Evolutionary conservation across 2,329 filamentous ascomycete species (phyloP), one percentile per base, ranked within the genome.

Genomic region (Celoporthe dispersa): DNA sequence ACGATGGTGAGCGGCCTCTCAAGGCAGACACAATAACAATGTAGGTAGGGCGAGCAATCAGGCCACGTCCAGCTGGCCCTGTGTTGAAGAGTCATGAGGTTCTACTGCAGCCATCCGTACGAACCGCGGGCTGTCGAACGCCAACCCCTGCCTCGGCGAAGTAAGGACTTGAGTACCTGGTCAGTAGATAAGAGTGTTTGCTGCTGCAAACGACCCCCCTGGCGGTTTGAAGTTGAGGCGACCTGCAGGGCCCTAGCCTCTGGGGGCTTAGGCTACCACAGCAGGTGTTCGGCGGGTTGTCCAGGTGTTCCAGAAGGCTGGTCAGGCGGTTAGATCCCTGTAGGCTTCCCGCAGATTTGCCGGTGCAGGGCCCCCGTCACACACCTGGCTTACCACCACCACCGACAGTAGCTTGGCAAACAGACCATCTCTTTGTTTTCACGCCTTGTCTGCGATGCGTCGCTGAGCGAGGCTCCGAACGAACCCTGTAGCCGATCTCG

Each of bases 211-310:
- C 16, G 19, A 48, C 7, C 22, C 7, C 22, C 51, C 51, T 55
- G 25, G 12, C 25, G 33, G 28, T 31, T 31, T 48, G 44, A 48
- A 2, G 22, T n/a, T 2, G 19, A 60, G 57, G 57, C 57, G 57
- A 60, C 33, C 57, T 60, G 57, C 57, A 60, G 31, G 25, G 55
- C 31, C n/a, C 51, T 55, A 25, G 51, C n/a, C 51, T 28, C 51
- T n/a, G 25, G 25, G 53, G 25, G 53, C 28, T 19, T 28, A 4
- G 28, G 12, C 28, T 55, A 55, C 44, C 44, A 48, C 44, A 48
- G 44, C 44, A 48, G 44, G 6, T n/a, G 44, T 48, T 16, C 44
- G 7, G 44, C 19, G 2, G 6, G 16, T 7, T 7, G 19, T 48
- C n/a, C 19, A 33, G 28, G 22, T 11, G 31, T 37, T 37, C 33